Base-by-base conservation (phyloP, 2,329 filamentous ascomycete genomes). In the Fusarium cyanostomum region DNA sequence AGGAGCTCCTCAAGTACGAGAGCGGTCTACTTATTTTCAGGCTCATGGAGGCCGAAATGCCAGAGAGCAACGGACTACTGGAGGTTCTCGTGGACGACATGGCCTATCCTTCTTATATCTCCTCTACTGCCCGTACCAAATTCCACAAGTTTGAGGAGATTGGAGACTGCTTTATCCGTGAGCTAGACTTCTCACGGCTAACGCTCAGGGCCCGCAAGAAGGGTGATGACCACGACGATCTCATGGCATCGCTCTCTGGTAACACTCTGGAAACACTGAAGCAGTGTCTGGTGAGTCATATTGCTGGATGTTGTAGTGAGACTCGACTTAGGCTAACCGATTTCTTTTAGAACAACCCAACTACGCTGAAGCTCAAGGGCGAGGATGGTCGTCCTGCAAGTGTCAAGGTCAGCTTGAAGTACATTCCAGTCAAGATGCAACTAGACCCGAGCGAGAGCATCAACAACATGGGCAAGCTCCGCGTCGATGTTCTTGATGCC, bases 401-500 rank as follows among this genome's bases (percentile, higher is more conserved):
- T 72, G 84, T 99, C 73, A 96, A 90, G 68, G 91, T 99, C 73
- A 96, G 91, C 79, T 85, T 97, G 72, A 96, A 96, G 77, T 99
- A 97, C 74, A 88, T 99, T 21, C 95, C 95, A 0, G 89, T 98
- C 59, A 88, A 92, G 80, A 99, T 99, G 95, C 82, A 88, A 54
- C 89, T 99, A 44, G 93, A 99, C 72, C 91, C 95, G 0, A 92
- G 89, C 71, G 95, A 99, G 78, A 97, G 93, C 72, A 97, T 99
- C 83, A 98, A 97, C 86, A 99, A 99, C 78, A 96, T 97, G 87
- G 95, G 95, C 58, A 94, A 89, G 56, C 88, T 99, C 18, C 91
- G 94, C 16, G 92, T 99, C n/a, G 93, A 98, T 71, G 85, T 99
- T 15, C 81, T 98, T 33, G 93, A 97, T 75, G 95, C 89, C 15